These are phyloP conservation scores for Phytophthora pisi DNA, from an alignment of 352 stramenopile species.

Conservation along the genomic window DNA sequence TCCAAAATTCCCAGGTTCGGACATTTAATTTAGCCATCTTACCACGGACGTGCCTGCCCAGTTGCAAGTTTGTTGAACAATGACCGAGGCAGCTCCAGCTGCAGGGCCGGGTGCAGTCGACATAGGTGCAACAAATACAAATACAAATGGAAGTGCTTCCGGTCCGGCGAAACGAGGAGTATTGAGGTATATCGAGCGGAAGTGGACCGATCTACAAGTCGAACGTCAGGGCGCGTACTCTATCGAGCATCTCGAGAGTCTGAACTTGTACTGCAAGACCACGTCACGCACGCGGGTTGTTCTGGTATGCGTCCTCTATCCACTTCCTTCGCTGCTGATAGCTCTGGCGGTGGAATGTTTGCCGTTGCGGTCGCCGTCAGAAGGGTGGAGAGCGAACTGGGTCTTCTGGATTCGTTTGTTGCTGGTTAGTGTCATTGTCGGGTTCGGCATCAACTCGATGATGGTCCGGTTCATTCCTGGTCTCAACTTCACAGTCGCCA, in stretches of 20 bases:
- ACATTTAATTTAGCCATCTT: no score
- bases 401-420: background rate
- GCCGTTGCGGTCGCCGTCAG: background rate
- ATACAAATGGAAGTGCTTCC: no score
- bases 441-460: background rate
- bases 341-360: background rate
- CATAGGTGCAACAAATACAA: no score
- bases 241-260: conserved; percentile 10
- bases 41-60: no score
- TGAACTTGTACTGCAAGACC: conserved; percentile 9
- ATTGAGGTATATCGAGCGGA: background rate
- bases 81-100: no score
- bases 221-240: conserved; percentile 18
- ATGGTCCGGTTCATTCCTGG: background rate
- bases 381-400: background rate
- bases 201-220: conserved; percentile 15
- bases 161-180: background rate
- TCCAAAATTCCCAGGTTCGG: no score
- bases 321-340: background rate
- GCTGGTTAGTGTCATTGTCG: background rate
- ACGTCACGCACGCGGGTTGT: conserved; percentile 5
- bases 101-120: no score
- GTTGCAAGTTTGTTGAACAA: no score
- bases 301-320: conserved; percentile 8
- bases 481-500: background rate